Conservation (phyloP, 75 land plant species). For the Cunninghamia lanceolata region DNA sequence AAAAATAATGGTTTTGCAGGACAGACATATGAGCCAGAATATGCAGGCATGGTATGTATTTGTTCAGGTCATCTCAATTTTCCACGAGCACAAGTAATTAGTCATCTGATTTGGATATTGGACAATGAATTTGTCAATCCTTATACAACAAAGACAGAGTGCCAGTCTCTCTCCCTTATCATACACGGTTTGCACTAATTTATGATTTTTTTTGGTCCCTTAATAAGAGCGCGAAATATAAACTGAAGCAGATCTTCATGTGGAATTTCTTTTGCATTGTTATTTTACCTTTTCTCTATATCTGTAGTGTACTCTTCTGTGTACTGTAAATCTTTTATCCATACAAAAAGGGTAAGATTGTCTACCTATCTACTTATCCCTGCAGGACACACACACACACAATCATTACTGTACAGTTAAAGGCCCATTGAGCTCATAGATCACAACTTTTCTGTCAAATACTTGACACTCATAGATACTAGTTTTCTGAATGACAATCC, state of each 20-base stretch:
- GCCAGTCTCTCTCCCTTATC: neutral
- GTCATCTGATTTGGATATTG: constrained; percentile 3
- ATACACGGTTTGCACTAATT: neutral
- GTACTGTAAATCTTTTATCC: neutral
- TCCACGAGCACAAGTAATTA: neutral
- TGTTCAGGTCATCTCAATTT: neutral
- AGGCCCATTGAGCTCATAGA: neutral
- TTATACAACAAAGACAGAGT: neutral
- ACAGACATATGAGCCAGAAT: constrained; percentile 56
- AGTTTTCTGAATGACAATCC: neutral
- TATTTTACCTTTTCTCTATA: neutral
- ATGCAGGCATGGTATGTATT: constrained; percentile 75
- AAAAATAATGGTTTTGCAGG: constrained; percentile 28
- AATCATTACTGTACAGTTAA: neutral
- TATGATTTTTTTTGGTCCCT: neutral
- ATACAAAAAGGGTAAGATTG: neutral
- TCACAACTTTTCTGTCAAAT: neutral
- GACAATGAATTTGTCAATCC: neutral
- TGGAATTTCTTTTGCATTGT: neutral
- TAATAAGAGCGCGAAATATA: neutral
- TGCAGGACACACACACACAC: neutral
- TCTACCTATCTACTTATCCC: neutral
- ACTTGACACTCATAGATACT: neutral
- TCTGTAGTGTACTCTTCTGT: neutral
- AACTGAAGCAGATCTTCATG: neutral